Evolutionary conservation across 257 asterid species (phyloP), one percentile per base, ranked within the genome.

Genomic region (Penstemon barbatus): DNA sequence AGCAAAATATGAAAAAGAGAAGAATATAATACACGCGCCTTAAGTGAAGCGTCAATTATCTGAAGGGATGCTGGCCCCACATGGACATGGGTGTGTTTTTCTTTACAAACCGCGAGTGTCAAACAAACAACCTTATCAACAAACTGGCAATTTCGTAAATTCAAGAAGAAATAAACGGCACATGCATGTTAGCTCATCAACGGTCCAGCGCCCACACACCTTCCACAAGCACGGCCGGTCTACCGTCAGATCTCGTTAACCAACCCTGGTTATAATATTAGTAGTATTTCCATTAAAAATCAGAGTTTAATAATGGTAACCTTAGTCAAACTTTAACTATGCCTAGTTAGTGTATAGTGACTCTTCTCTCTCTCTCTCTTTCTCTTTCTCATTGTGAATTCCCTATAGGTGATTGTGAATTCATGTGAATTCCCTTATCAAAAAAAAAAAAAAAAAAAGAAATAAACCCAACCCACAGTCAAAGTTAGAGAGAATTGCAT

Each of bases 161-260:
- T 45, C 12, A 0, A 36, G 1, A 15, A 12, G 2, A 33, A 36
- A 3, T 52, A 63, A 79, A 75, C 70, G 82, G 79, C 80, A 71
- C 70, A 58, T 68, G 75, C 78, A 45, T 77, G 74, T 46, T 57
- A 68, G 57, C 73, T 72, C 65, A 53, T 75, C 67, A 18, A 84
- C 79, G 86, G 80, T 70, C 77, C 68, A 58, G 79, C 77, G 64
- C 19, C 33, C 33, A 25, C 42, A 60, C 51, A 19, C 50, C 1
- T 25, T 25, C 33, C 33, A 25, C 33, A 25, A 2, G 3, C 57
- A 6, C 49, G 1, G 65, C 37, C n/a, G n/a, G 5, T 4, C 63
- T 41, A 39, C 74, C 81, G 72, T 73, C 7, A 3, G 74, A 77
- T 72, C 70, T 56, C 11, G n/a, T 49, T 72, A 72, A 41, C 53